phyloP scores from a whole-genome alignment of 441 rosid genomes.

The Gossypium gossypioides region DNA sequence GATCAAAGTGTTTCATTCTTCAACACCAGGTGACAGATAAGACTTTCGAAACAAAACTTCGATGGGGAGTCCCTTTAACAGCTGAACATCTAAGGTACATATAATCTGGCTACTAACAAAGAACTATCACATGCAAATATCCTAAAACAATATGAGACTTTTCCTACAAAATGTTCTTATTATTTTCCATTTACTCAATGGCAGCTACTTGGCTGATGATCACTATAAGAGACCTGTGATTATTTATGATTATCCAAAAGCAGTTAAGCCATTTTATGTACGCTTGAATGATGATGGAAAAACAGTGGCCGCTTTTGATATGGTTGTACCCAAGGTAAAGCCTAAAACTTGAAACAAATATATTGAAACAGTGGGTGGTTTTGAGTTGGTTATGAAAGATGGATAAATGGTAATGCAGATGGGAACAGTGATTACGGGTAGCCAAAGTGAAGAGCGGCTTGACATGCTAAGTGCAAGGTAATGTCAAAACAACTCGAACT shows the following conservation, averaged over 20 bases:
- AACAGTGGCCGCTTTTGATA: constrained; percentile 82
- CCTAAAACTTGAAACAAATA: neutral
- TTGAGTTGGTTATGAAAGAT: neutral
- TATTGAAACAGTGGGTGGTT: neutral
- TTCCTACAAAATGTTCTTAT: neutral
- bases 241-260: constrained; percentile 59
- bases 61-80: constrained; percentile 57
- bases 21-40: constrained; percentile 37
- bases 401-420: constrained; percentile 34
- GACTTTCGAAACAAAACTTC: constrained; percentile 45
- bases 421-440: constrained; percentile 57
- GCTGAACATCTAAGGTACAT: constrained; percentile 67
- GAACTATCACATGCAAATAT: neutral
- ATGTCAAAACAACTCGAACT: neutral
- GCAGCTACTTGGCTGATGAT: constrained; percentile 70
- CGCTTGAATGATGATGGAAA: constrained; percentile 62
- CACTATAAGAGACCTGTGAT: constrained; percentile 49
- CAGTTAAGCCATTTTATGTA: constrained; percentile 51
- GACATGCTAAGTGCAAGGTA: constrained; percentile 40
- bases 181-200: constrained; percentile 8
- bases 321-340: constrained; percentile 68
- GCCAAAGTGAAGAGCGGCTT: constrained; percentile 83
- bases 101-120: neutral
- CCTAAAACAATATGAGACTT: constrained; percentile 1
- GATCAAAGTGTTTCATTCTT: constrained; percentile 5